A percentile compares a stretch with the other conserved stretches of the same genome.
Evolutionary conservation across 192 early-diverging fungal species (phyloP).

Genomic region (Backusella circina): DNA sequence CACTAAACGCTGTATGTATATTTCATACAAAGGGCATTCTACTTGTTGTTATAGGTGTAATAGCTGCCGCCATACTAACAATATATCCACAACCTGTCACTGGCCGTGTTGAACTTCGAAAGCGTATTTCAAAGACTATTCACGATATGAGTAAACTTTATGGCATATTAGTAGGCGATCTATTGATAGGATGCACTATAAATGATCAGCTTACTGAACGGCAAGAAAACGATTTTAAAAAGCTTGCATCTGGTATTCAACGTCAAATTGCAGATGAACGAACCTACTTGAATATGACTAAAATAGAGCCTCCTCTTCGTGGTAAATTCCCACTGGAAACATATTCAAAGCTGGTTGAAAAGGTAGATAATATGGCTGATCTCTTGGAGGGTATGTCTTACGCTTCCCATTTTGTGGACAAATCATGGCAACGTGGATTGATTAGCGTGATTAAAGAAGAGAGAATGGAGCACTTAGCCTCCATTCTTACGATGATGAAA

Average conservation of each 20-base stretch:
- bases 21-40: slow-evolving; percentile 15
- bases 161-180: slow-evolving; percentile 7
- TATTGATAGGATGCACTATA: not conserved
- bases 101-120: slow-evolving; percentile 35
- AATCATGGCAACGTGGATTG: not conserved
- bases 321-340: slow-evolving; percentile 32
- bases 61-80: slow-evolving; percentile 26
- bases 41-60: slow-evolving; percentile 27
- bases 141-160: slow-evolving; percentile 28
- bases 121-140: slow-evolving; percentile 32
- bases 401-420: not conserved
- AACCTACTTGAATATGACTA: slow-evolving; percentile 22
- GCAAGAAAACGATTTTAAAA: slow-evolving; percentile 15
- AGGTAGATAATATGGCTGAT: slow-evolving; percentile 34
- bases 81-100: slow-evolving; percentile 23
- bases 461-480: not conserved
- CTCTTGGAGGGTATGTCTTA: not conserved
- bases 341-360: slow-evolving; percentile 21
- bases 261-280: slow-evolving; percentile 32
- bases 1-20: not conserved
- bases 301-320: slow-evolving; percentile 36
- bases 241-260: slow-evolving; percentile 17
- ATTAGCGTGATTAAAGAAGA: not conserved
- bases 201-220: not conserved
- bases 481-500: slow-evolving; percentile 28